Evolutionary conservation across 1,139 yeast species (phyloP).

Genomic region (Saccharomyces hybrid): DNA sequence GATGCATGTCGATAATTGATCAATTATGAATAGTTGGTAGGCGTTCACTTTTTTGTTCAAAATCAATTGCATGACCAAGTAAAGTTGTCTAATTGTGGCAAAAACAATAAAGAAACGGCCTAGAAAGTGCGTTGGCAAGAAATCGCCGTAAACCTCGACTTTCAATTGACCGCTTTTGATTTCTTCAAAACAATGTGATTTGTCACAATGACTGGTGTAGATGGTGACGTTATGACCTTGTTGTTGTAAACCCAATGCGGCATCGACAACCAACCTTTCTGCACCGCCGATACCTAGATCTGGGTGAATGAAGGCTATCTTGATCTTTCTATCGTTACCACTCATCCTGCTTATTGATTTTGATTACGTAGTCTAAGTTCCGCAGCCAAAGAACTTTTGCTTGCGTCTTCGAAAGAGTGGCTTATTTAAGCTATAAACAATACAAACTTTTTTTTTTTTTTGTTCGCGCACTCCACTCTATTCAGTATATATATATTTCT

Average conservation of each 20-base stretch:
- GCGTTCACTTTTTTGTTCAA: constrained; percentile 39
- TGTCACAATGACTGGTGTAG: constrained; percentile 87
- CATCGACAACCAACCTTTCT: constrained; percentile 88
- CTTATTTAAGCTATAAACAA: too few species aligned
- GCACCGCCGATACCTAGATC: constrained; percentile 98
- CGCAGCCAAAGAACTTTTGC: too few species aligned
- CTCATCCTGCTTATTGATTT: not conserved
- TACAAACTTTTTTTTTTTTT: too few species aligned
- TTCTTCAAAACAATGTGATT: constrained; percentile 83
- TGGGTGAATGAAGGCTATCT: constrained; percentile 91
- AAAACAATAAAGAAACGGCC: constrained; percentile 72
- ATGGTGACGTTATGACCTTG: constrained; percentile 59
- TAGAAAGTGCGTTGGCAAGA: constrained; percentile 59
- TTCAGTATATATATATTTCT: not conserved
- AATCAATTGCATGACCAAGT: constrained; percentile 46
- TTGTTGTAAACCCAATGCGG: constrained; percentile 78
- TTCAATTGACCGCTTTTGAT: constrained; percentile 48
- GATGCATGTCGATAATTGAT: constrained; percentile 78
- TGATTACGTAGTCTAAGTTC: too few species aligned
- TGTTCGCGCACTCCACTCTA: too few species aligned
- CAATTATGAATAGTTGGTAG: constrained; percentile 73
- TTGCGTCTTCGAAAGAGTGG: too few species aligned
- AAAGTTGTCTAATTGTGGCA: constrained; percentile 78
- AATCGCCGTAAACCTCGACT: constrained; percentile 76
- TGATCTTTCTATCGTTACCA: constrained; percentile 16